Conservation (phyloP, 148 eudicot genomes). For the Diospyros lotus region DNA sequence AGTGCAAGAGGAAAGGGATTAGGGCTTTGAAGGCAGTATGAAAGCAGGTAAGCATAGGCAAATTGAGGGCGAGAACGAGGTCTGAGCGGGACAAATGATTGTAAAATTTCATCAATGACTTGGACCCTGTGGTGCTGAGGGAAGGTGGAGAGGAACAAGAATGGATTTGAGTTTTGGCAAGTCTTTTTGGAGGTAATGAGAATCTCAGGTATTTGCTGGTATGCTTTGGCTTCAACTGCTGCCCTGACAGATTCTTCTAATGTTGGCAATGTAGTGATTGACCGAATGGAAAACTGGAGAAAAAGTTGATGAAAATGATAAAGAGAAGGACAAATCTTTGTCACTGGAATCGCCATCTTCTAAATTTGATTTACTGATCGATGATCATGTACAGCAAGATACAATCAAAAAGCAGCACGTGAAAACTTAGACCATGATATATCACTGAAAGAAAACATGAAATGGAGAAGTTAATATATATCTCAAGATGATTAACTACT, state of each 20-base stretch:
- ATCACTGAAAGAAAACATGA: constrained; percentile 2
- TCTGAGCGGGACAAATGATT: constrained; percentile 47
- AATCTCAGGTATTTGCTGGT: constrained; percentile 54
- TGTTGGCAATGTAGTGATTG: constrained; percentile 18
- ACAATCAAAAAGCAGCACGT: neutral
- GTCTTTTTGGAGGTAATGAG: constrained; percentile 34
- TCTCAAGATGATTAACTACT: neutral
- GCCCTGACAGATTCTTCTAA: constrained; percentile 45
- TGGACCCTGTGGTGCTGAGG: constrained; percentile 26
- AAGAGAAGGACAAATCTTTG: constrained; percentile 6
- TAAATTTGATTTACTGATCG: neutral
- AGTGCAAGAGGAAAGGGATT: constrained; percentile 65
- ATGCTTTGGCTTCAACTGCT: constrained; percentile 46
- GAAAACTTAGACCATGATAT: neutral
- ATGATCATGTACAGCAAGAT: neutral
- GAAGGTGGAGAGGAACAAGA: constrained; percentile 54
- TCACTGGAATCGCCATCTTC: constrained; percentile 5
- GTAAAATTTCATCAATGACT: constrained; percentile 65
- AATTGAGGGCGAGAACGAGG: constrained; percentile 47
- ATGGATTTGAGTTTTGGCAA: constrained; percentile 47
- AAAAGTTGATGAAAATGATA: constrained; percentile 9
- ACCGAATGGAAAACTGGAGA: constrained; percentile 16
- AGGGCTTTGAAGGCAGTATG: constrained; percentile 48
- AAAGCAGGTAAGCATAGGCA: constrained; percentile 63
- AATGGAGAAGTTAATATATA: neutral